A percentile compares a stretch with the other conserved stretches of the same genome.
These are phyloP conservation scores for Leccinum griseonigrum DNA, from an alignment of 1,284 basidiomycete species.

Conservation along the genomic window DNA sequence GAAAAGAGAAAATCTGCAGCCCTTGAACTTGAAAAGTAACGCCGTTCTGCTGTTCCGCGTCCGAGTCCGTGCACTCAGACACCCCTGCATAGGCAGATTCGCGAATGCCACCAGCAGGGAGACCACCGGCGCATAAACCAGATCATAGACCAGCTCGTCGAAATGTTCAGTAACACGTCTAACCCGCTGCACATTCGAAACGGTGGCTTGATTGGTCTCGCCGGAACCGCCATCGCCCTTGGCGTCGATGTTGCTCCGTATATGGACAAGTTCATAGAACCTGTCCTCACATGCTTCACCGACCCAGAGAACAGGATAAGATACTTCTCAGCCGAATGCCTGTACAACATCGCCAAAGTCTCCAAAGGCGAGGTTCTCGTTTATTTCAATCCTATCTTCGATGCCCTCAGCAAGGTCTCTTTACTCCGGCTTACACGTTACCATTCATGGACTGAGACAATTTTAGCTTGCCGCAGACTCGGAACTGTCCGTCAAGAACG, in stretches of 20 bases:
- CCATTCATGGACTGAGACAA: constrained; percentile 14
- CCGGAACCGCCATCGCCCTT: constrained; percentile 94
- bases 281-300: constrained; percentile 90
- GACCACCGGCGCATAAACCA: constrained; percentile 80
- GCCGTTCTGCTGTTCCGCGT: constrained; percentile 4
- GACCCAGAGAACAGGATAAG: constrained; percentile 95
- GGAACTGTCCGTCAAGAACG: constrained; percentile 97
- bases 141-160: constrained; percentile 94
- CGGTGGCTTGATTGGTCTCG: constrained; percentile 95
- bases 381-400: constrained; percentile 98
- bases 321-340: constrained; percentile 95
- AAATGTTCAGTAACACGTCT: constrained; percentile 80
- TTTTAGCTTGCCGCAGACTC: constrained; percentile 91
- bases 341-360: constrained; percentile 99
- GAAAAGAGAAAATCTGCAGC: constrained; percentile 96
- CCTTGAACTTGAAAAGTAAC: constrained; percentile 91
- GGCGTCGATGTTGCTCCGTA: constrained; percentile 92
- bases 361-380: constrained; percentile 96
- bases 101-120: constrained; percentile 79
- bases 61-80: constrained; percentile 14
- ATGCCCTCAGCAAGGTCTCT: constrained; percentile 90
- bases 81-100: constrained; percentile 61
- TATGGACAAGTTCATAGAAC: constrained; percentile 90
- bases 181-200: constrained; percentile 90
- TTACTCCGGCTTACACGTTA: neutral